Evolutionary conservation across 495 filamentous ascomycete genomes (phyloP), one percentile per base, ranked within the genome.

Genomic region (Polyplosphaeria fusca): DNA sequence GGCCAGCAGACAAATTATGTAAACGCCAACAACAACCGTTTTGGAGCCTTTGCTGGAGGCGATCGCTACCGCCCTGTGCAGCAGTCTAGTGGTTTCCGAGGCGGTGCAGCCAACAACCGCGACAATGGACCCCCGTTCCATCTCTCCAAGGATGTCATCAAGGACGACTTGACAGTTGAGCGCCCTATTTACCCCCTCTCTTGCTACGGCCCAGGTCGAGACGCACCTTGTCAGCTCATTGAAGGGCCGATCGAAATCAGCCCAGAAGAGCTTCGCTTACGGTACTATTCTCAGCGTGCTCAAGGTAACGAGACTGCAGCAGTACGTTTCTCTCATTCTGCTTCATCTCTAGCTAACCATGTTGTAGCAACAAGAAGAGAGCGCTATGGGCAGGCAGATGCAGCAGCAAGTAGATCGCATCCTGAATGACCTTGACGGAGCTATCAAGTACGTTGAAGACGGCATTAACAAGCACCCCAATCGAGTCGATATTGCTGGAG

Each of bases 121-220:
- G 18, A 26, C 5, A 32, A 35, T 25, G 4, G 23, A 45, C n/a
- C 37, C 0, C 7, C 5, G 2, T 61, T 40, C 22, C 44, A 55
- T 39, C 69, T 91, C 28, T 79, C 71, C 24, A 72, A 70, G 38
- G 79, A 77, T 0, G 68, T 67, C 5, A 85, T 94, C 62, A 77
- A 77, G 42, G 53, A 56, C 13, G 89, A 94, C 58, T 73, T 94
- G n/a, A 77, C 73, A 0, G 70, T 74, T 26, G 87, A 90, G 48
- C 79, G 78, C 18, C 91, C 91, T 32, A 66, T 76, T 75, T 96
- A 89, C 87, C 78, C 89, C 12, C 79, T 95, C n/a, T 94, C 91
- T 0, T 78, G 82, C 32, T 96, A 91, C 69, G 86, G 81, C 4
- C 89, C 91, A 0, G 83, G 81, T 3, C 76, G 72, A 58, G 79